Percentiles rank a stretch among this genome's conserved stretches.
Conservation (phyloP, 2,329 filamentous ascomycete species). For the Ilyonectria robusta region DNA sequence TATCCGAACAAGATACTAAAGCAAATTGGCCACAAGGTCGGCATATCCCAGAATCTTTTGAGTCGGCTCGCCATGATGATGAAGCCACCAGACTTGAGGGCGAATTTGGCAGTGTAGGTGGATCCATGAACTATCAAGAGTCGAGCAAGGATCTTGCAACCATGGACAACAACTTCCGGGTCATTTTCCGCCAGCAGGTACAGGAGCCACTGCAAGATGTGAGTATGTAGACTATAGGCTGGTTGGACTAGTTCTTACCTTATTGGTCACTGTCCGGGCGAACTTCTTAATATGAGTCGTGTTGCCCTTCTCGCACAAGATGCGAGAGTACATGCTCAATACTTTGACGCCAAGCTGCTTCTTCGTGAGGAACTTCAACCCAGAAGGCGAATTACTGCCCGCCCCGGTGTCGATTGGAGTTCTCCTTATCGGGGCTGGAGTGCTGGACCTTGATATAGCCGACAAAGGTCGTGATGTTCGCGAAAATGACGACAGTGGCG, state of each 20-base stretch:
- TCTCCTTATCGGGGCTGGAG: slow-evolving; percentile 56
- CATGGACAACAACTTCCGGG: slow-evolving; percentile 84
- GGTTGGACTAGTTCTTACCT: slow-evolving; percentile 68
- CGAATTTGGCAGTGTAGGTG: slow-evolving; percentile 87
- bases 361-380: slow-evolving; percentile 66
- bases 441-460: slow-evolving; percentile 56
- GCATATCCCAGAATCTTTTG: slow-evolving; percentile 89
- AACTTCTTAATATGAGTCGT: slow-evolving; percentile 84
- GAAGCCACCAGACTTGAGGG: slow-evolving; percentile 88
- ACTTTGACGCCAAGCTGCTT: slow-evolving; percentile 82
- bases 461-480: slow-evolving; percentile 66
- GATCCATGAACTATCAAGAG: slow-evolving; percentile 87
- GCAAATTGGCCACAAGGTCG: slow-evolving; percentile 88
- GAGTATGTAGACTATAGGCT: slow-evolving; percentile 11
- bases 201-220: slow-evolving; percentile 79
- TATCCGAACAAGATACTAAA: slow-evolving; percentile 90
- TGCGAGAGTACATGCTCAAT: slow-evolving; percentile 81
- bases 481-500: slow-evolving; percentile 61
- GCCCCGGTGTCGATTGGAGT: slow-evolving; percentile 54
- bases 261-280: slow-evolving; percentile 94
- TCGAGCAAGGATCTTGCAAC: slow-evolving; percentile 85
- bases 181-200: slow-evolving; percentile 92
- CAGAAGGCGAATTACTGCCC: slow-evolving; percentile 48
- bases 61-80: slow-evolving; percentile 85
- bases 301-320: slow-evolving; percentile 83